These are phyloP conservation scores for Cladochytrium tenue DNA, from an alignment of 371 early-diverging fungal genomes.

Conservation along the genomic window DNA sequence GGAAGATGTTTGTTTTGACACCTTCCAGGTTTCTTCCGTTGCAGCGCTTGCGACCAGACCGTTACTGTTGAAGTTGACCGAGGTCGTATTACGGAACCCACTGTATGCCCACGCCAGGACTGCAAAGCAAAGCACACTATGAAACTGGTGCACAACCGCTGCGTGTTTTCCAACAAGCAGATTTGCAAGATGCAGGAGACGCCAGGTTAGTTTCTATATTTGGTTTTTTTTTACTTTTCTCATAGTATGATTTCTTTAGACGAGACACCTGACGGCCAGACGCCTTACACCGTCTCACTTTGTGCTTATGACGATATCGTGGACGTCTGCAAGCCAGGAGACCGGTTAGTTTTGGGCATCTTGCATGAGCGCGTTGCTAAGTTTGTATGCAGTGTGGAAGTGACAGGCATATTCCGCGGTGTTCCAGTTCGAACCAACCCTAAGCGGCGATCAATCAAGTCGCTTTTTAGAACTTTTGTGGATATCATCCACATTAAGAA, in stretches of 20 bases:
- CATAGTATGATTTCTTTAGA: conserved; percentile 53
- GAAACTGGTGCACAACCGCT: conserved; percentile 90
- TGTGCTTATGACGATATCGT: conserved; percentile 93
- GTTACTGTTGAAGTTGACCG: conserved; percentile 85
- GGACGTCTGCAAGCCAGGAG: conserved; percentile 96
- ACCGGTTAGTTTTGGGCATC: conserved; percentile 54
- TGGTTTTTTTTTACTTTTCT: background rate
- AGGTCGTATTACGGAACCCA: conserved; percentile 92
- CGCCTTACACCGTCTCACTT: conserved; percentile 96
- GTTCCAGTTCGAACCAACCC: conserved; percentile 96
- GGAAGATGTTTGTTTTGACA: background rate
- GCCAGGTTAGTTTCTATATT: conserved; percentile 63
- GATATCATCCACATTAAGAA: conserved; percentile 93
- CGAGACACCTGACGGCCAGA: conserved; percentile 97
- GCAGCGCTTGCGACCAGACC: conserved; percentile 83
- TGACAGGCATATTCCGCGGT: conserved; percentile 96
- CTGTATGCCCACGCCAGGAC: conserved; percentile 77
- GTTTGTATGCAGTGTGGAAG: conserved; percentile 67
- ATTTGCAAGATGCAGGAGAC: conserved; percentile 97
- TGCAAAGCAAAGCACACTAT: conserved; percentile 83
- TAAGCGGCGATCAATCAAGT: conserved; percentile 85
- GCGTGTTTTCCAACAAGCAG: conserved; percentile 95
- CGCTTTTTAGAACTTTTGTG: conserved; percentile 94
- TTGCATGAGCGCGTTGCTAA: background rate
- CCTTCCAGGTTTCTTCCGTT: conserved; percentile 81